Evolutionary conservation across 805 yeast genomes (phyloP), one percentile per base, ranked within the genome.

Genomic region (Kluyveromyces siamensis): DNA sequence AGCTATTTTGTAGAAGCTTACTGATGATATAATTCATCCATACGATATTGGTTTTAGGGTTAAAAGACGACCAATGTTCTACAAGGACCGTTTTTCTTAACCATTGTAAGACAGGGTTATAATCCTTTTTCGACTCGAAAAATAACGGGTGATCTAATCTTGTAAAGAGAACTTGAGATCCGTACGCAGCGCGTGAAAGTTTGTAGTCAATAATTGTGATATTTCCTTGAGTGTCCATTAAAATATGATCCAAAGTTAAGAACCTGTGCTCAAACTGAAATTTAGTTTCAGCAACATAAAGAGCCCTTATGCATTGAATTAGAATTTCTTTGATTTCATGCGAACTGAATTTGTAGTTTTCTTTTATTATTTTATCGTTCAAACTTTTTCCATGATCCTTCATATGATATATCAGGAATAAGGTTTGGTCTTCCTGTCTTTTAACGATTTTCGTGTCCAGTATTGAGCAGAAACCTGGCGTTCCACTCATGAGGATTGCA

Each of bases 261-360:
- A 84, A 87, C 43, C 91, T 71, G 57, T 84, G 91, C 63, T 84
- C 90, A 63, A 83, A 83, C 51, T 74, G 70, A 50, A 68, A 67
- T 37, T 66, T 58, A 14, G 67, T 61, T 61, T 84, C 89, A 1
- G 79, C 83, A 9, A 63, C 64, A 25, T 76, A 72, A 25, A 84
- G 62, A 5, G 71, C 62, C n/a, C 67, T 61, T 1, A 71, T 79
- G 25, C 80, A 66, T 51, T 72, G 72, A 78, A 27, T 43, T 16
- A 33, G 10, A 10, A 43, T 43, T 18, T 43, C 39, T 33, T 43
- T 43, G 36, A 43, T 43, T 21, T 43, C 45, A 10, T 21, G n/a
- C 14, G 27, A 21, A n/a, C 25, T 43, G n/a, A 43, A 43, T 19
- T 33, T 43, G 17, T 38, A 18, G 4, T 43, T 21, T 30, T 43